Base-by-base conservation (phyloP, 257 asterid species). In the Osmanthus fragrans region DNA sequence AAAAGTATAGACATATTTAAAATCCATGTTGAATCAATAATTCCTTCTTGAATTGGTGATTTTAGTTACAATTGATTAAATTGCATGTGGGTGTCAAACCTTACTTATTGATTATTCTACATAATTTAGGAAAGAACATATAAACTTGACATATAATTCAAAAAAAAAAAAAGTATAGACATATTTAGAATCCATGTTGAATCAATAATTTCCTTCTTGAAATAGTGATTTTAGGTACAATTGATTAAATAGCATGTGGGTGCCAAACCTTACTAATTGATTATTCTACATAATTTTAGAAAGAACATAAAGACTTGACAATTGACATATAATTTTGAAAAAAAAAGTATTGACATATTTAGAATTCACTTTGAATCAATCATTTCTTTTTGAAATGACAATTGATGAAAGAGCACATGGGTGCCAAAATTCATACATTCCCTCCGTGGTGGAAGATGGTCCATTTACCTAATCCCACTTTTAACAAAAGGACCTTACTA, bases 361-460 rank as follows among this genome's bases (percentile, higher is more conserved):
- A 19, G 49, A 4, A 16, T 25, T 1, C 27, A 25, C 27, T 13
- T 39, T 37, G 9, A 7, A 37, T 72, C 72, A 49, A 74, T 69
- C n/a, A n/a, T 73, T 15, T 7, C 16, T 63, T 29, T 75, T 4
- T 11, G 36, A 18, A 19, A 51, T 4, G 23, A 51, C 23, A 58
- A 73, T 75, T 37, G n/a, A 4, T n/a, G 65, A 15, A 25, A n/a
- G 7, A 45, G 47, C 68, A 42, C 63, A 78, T 36, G 80, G 25
- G 11, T 27, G 27, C 70, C 51, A 73, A 66, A 67, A 60, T 3
- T 30, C 29, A 5, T 7, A 25, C 30, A n/a, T 72, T 63, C 32
- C 77, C 10, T 68, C 83, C 80, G 88, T 79, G 90, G 37, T 6
- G 37, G 5, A 34, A 34, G 37, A 12, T 39, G 42, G 42, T 39